Percentiles rank a stretch among this genome's conserved stretches.
These are phyloP conservation scores for Platanus orientalis DNA, from an alignment of 164 flowering plant species.

Conservation along the genomic window DNA sequence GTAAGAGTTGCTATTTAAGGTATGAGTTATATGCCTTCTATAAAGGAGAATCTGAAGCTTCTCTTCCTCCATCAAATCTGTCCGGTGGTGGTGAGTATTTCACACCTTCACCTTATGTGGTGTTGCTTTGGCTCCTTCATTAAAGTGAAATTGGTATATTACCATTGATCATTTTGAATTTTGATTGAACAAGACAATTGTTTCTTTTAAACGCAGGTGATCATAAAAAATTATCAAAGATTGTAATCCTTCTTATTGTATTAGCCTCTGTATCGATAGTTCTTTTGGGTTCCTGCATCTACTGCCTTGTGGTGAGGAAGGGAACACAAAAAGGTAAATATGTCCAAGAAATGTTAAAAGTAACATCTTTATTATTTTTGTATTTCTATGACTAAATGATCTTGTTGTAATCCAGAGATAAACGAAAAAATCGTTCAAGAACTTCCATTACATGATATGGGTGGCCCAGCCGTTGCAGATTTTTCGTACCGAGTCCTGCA, in stretches of 20 bases:
- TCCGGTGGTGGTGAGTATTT: neutral
- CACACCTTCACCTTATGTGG: neutral
- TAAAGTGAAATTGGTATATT: too few species aligned
- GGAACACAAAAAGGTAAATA: too few species aligned
- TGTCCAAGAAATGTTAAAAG: too few species aligned
- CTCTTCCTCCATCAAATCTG: neutral
- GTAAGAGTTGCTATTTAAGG: conserved; percentile 31
- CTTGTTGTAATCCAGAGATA: conserved; percentile 6
- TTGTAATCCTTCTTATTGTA: conserved; percentile 2
- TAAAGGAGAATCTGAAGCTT: neutral
- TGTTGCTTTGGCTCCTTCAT: too few species aligned
- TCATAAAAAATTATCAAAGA: neutral
- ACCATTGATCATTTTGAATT: too few species aligned
- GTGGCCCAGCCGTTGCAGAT: neutral
- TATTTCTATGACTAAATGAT: neutral
- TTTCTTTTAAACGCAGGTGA: conserved; percentile 11
- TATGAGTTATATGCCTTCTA: conserved; percentile 31
- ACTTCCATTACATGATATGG: neutral
- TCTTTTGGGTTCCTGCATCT: conserved; percentile 4
- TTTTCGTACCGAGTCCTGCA: neutral
- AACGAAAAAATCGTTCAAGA: neutral
- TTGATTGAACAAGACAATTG: neutral
- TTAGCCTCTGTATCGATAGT: neutral
- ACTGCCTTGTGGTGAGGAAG: too few species aligned
- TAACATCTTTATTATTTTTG: too few species aligned